Conservation (phyloP, 2,329 filamentous ascomycete genomes). For the Graphilbum sp. region DNA sequence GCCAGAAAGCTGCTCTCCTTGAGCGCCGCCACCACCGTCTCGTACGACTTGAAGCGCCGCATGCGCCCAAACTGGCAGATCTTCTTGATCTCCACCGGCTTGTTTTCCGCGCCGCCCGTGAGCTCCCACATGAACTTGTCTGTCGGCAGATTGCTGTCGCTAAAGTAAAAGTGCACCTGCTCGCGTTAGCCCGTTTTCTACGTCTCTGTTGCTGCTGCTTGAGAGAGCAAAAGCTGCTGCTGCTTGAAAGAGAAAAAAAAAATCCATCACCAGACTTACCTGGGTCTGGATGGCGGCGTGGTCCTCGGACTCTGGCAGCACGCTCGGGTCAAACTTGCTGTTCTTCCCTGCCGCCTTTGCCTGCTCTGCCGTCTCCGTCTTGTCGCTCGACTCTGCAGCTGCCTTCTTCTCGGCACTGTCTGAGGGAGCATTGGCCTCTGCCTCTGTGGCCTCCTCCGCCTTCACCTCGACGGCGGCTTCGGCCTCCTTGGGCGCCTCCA, state of each 20-base stretch:
- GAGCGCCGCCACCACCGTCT: slow-evolving; percentile 66
- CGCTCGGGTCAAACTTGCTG: slow-evolving; percentile 54
- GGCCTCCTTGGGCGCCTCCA: slow-evolving; percentile 11
- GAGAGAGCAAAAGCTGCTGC: no score
- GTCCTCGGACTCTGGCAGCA: slow-evolving; percentile 56
- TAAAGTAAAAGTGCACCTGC: slow-evolving; percentile 92
- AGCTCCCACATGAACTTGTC: slow-evolving; percentile 77
- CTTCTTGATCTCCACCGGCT: slow-evolving; percentile 59
- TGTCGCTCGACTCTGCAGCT: slow-evolving; percentile 1
- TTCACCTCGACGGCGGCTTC: slow-evolving; percentile 4
- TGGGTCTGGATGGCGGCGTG: slow-evolving; percentile 70
- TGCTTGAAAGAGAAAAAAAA: no score
- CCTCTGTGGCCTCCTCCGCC: slow-evolving; percentile 11
- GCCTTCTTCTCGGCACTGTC: slow-evolving; percentile 7
- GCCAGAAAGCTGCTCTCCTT: slow-evolving; percentile 60
- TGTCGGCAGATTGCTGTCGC: slow-evolving; percentile 72
- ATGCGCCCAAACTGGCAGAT: slow-evolving; percentile 89
- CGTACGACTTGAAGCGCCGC: slow-evolving; percentile 82
- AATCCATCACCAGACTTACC: slow-evolving; percentile 27
- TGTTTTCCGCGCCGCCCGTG: slow-evolving; percentile 65
- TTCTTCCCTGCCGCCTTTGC: slow-evolving; percentile 27
- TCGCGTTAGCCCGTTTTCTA: background rate
- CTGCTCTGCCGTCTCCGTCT: slow-evolving; percentile 1
- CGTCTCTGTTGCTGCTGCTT: no score
- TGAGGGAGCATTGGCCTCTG: no score